Evolutionary conservation across 306 rosid genomes (phyloP).

Genomic region (Hippophae rhamnoides): DNA sequence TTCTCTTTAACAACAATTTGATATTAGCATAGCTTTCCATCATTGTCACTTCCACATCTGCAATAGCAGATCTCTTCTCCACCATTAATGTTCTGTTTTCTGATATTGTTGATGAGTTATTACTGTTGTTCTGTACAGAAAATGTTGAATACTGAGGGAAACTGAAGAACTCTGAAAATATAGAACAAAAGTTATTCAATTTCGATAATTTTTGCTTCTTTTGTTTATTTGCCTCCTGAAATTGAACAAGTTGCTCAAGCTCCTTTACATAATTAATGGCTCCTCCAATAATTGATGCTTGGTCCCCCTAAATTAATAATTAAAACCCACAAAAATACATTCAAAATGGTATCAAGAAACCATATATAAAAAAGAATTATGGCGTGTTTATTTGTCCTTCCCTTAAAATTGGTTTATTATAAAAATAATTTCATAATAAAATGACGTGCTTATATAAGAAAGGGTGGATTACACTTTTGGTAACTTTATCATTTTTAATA

Average conservation of each 20-base stretch:
- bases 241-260: conserved; percentile 31
- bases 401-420: too few species aligned
- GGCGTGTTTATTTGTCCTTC: too few species aligned
- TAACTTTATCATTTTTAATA: too few species aligned
- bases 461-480: too few species aligned
- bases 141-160: conserved; percentile 27
- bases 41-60: conserved; percentile 39
- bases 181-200: background rate
- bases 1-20: conserved; percentile 22
- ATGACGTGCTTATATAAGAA: too few species aligned
- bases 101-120: background rate
- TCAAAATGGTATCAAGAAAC: background rate
- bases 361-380: too few species aligned
- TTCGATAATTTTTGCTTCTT: conserved; percentile 6
- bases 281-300: conserved; percentile 38
- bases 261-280: conserved; percentile 36
- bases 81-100: conserved; percentile 1
- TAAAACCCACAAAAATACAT: too few species aligned
- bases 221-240: conserved; percentile 19
- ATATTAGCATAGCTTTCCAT: conserved; percentile 30
- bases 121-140: background rate
- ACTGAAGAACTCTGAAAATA: conserved; percentile 22
- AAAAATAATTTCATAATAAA: too few species aligned
- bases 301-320: conserved; percentile 27
- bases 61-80: conserved; percentile 14